These are phyloP conservation scores for Mytilinidion resinicola DNA, from an alignment of 495 filamentous ascomycete genomes.

Conservation along the genomic window DNA sequence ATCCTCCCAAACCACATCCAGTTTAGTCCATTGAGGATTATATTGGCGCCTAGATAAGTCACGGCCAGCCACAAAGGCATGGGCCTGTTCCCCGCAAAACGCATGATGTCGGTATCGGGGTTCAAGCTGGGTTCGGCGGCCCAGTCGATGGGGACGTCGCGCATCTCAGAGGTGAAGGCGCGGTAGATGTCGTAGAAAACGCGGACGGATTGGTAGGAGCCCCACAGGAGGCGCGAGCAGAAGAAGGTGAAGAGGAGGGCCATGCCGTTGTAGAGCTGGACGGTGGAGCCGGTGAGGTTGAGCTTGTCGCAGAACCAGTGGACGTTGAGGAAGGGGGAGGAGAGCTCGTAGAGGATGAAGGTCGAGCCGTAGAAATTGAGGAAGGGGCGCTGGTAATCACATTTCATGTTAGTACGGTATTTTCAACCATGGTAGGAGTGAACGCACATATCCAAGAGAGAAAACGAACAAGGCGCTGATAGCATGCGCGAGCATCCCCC, in stretches of 20 bases:
- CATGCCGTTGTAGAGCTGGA: slow-evolving; percentile 85
- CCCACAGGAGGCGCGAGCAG: slow-evolving; percentile 84
- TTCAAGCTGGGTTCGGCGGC: slow-evolving; percentile 4
- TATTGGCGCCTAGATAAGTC: slow-evolving; percentile 69
- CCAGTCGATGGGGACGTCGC: neutral
- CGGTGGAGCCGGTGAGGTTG: slow-evolving; percentile 75
- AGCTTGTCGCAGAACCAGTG: slow-evolving; percentile 99
- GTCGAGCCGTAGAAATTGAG: slow-evolving; percentile 84
- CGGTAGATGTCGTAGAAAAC: slow-evolving; percentile 78
- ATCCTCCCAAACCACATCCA: slow-evolving; percentile 97
- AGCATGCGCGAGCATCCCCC: slow-evolving; percentile 85
- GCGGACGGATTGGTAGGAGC: slow-evolving; percentile 68
- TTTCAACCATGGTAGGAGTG: slow-evolving; percentile 39
- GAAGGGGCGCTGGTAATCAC: slow-evolving; percentile 65
- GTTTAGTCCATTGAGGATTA: slow-evolving; percentile 79
- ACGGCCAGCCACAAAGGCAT: slow-evolving; percentile 76
- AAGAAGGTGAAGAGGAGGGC: slow-evolving; percentile 70
- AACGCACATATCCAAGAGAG: slow-evolving; percentile 83
- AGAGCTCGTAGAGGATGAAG: slow-evolving; percentile 98
- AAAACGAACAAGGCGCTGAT: slow-evolving; percentile 80
- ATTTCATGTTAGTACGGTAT: slow-evolving; percentile 1
- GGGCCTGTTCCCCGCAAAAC: slow-evolving; percentile 42
- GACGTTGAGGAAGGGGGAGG: slow-evolving; percentile 45
- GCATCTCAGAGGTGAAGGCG: slow-evolving; percentile 33
- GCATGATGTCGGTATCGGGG: slow-evolving; percentile 41